These are phyloP conservation scores for Coniochaeta sp. DNA, from an alignment of 2,329 filamentous ascomycete species.

Conservation along the genomic window DNA sequence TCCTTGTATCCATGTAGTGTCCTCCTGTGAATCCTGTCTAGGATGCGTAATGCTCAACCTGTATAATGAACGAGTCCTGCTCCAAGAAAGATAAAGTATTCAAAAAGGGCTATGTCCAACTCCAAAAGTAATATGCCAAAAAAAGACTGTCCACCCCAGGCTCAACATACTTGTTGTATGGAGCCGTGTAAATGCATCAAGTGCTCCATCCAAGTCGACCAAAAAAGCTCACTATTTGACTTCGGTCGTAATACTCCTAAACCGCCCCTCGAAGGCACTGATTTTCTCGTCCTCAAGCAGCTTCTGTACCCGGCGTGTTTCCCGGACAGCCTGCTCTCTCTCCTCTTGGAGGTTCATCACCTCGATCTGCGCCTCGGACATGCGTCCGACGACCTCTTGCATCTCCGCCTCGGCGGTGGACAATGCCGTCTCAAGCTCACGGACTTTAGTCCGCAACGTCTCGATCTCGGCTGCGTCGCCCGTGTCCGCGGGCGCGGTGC, in stretches of 20 bases:
- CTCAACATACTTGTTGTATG: neutral
- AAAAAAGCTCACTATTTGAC: neutral
- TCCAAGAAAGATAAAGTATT: neutral
- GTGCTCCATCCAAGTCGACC: neutral
- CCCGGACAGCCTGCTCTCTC: conserved; percentile 64
- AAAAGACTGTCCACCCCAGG: neutral
- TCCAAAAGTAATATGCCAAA: conserved; percentile 1
- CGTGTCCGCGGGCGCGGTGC: conserved; percentile 23
- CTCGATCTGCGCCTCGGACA: conserved; percentile 78
- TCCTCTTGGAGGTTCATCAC: conserved; percentile 71
- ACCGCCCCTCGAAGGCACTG: conserved; percentile 37
- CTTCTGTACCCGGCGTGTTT: conserved; percentile 62
- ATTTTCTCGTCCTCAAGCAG: conserved; percentile 59
- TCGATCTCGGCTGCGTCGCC: conserved; percentile 59
- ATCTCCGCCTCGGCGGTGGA: conserved; percentile 71
- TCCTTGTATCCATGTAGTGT: neutral
- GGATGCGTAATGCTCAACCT: neutral
- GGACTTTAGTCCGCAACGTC: conserved; percentile 67
- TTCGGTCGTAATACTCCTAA: conserved; percentile 20
- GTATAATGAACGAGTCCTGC: conserved; percentile 1
- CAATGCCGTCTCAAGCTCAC: conserved; percentile 78
- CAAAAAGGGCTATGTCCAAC: neutral
- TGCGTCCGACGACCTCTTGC: conserved; percentile 73
- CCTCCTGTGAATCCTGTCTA: neutral
- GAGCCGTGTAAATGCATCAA: conserved; percentile 1